Evolutionary conservation across 805 yeast genomes (phyloP), one percentile per base, ranked within the genome.

Genomic region (Pichia insulana): DNA sequence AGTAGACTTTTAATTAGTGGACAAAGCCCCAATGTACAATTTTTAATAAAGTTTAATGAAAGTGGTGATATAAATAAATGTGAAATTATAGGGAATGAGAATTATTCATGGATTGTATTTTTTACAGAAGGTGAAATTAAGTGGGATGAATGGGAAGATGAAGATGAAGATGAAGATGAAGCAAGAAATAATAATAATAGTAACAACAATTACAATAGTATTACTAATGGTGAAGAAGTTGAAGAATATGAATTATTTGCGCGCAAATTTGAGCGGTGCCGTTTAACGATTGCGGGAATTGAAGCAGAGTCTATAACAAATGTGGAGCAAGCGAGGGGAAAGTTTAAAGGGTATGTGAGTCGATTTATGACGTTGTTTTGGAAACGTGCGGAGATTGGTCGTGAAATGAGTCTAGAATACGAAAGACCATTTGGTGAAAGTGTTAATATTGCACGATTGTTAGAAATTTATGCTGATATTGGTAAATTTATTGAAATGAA

Each of bases 21-120:
- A 2, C 62, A 68, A 19, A 61, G 62, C 16, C 70, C 72, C 3
- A 64, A 63, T 26, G 49, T 71, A 7, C 73, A 68, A 46, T 61
- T 70, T 42, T 55, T 62, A 2, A 34, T 64, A 7, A 39, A 44
- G 1, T 62, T 52, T 40, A 51, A 49, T n/a, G 47, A 47, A 36
- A 11, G 41, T 16, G 46, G 57, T 25, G 13, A 34, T 39, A 41
- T 50, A 19, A 32, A 49, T 34, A 36, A 53, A 9, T 45, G 60
- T 2, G 50, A 49, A 28, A 39, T 67, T 34, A 59, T 59, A 38
- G 37, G 61, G 33, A 56, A 55, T 32, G 61, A 60, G 18, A 63
- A 61, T 39, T 62, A 55, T 41, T 57, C 63, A 2, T 62, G 61
- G 30, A 55, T 63, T 41, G 61, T 62, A 3, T 55, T 67, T 36